Conservation (phyloP, 768 basidiomycete species). For the Termitomyces sp. region DNA sequence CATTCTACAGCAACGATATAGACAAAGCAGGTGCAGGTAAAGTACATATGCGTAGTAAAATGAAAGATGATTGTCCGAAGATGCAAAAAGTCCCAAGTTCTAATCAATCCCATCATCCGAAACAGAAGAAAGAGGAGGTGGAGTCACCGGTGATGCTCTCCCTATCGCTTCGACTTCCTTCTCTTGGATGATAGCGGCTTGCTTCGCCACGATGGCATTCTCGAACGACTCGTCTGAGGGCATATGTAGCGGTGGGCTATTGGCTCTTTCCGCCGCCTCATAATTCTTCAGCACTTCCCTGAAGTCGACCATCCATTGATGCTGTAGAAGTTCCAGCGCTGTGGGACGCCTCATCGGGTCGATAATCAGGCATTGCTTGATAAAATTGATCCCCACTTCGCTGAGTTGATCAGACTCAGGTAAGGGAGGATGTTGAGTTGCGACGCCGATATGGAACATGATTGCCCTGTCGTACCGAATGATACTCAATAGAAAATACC, state of each 20-base stretch:
- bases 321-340: slow-evolving; percentile 79
- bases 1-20: not conserved
- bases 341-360: slow-evolving; percentile 82
- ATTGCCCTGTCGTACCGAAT: slow-evolving; percentile 72
- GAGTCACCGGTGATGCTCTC: slow-evolving; percentile 46
- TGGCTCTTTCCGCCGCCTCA: slow-evolving; percentile 58
- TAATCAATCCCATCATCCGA: slow-evolving; percentile 8
- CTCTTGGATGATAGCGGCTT: slow-evolving; percentile 54
- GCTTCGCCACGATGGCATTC: slow-evolving; percentile 48
- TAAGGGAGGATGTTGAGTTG: slow-evolving; percentile 92
- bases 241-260: slow-evolving; percentile 42
- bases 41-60: not conserved
- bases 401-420: slow-evolving; percentile 91
- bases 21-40: not conserved
- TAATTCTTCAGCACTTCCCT: slow-evolving; percentile 67
- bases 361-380: slow-evolving; percentile 86
- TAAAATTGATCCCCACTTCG: slow-evolving; percentile 88
- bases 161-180: slow-evolving; percentile 57
- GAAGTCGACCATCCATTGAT: slow-evolving; percentile 88
- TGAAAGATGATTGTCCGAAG: not conserved
- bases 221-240: slow-evolving; percentile 48
- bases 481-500: not conserved
- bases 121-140: slow-evolving; percentile 31
- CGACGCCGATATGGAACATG: slow-evolving; percentile 98
- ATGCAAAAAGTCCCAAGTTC: not conserved